Conservation (phyloP, 2,329 filamentous ascomycete genomes). For the Coleophoma eucalyptorum region DNA sequence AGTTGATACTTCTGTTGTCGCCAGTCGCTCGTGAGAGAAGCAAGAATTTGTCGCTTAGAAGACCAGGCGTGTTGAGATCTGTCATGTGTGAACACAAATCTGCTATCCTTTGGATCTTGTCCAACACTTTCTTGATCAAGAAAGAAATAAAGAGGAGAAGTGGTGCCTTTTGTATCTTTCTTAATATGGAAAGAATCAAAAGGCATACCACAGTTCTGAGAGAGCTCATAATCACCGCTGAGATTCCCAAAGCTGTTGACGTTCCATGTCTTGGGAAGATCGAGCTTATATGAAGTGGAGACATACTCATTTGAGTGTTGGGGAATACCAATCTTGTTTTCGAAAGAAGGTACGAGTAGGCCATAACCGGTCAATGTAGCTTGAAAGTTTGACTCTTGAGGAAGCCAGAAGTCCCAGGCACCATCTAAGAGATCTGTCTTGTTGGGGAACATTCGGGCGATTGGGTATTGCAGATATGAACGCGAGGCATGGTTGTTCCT, state of each 20-base stretch:
- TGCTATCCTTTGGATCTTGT: slow-evolving; percentile 41
- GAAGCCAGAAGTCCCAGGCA: slow-evolving; percentile 39
- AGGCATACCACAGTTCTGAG: slow-evolving; percentile 55
- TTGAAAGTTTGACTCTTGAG: slow-evolving; percentile 28
- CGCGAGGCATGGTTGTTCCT: slow-evolving; percentile 35
- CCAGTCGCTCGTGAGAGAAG: slow-evolving; percentile 36
- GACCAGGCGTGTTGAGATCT: slow-evolving; percentile 27
- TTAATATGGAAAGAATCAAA: slow-evolving; percentile 44
- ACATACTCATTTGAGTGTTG: slow-evolving; percentile 19
- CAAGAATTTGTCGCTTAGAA: slow-evolving; percentile 22
- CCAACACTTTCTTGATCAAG: slow-evolving; percentile 44
- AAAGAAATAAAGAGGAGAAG: slow-evolving; percentile 47
- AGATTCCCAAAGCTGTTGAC: slow-evolving; percentile 33
- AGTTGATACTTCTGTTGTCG: slow-evolving; percentile 15
- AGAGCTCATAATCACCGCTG: slow-evolving; percentile 44
- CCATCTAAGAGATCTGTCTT: slow-evolving; percentile 31
- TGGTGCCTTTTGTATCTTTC: not conserved
- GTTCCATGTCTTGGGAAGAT: slow-evolving; percentile 22
- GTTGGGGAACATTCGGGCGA: slow-evolving; percentile 40
- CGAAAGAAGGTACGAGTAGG: slow-evolving; percentile 14
- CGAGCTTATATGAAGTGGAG: slow-evolving; percentile 38
- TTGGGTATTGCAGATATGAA: slow-evolving; percentile 34
- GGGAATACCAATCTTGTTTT: slow-evolving; percentile 13
- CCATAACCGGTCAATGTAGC: slow-evolving; percentile 32
- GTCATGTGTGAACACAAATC: slow-evolving; percentile 52